Base-by-base conservation (phyloP, 2,329 filamentous ascomycete genomes). In the Colletotrichum horii region DNA sequence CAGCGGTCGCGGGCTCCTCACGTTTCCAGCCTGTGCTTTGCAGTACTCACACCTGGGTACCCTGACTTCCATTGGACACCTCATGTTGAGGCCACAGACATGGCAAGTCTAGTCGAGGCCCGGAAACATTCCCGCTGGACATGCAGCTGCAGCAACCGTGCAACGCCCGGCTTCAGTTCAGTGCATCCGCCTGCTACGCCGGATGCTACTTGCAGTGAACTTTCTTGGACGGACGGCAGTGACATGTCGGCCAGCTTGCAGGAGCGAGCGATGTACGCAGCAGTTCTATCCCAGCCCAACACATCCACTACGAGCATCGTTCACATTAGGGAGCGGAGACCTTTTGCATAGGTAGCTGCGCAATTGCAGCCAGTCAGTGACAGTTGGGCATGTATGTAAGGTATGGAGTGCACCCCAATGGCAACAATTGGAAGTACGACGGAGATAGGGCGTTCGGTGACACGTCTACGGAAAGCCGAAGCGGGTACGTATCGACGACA, bases 401-500 rank as follows among this genome's bases (percentile, higher is more conserved):
- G 30, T 32, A 32, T 32, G 43, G 22, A 52, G 43, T 52, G 43
- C 43, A n/a, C 43, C 43, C 24, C 28, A 34, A 61, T 61, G 58
- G 52, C 24, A 56, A 19, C 26, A 58, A 11, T 58, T 26, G 28
- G 28, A 32, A 58, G 55, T 61, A 61, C 58, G 69, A 67, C 69
- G 61, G 73, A 73, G 73, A 73, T 73, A 60, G 72, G 43, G 64
- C 62, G 32, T 75, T 75, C 69, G 34, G 62, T 75, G 73, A 56
- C 73, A 75, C 73, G 73, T 75, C 64, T 67, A 61, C 64, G 56
- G 70, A 75, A 75, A 68, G 43, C 73, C 70, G 73, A 75, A 43
- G 56, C 38, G 26, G 58, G 66, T 74, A 74, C 71, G 71, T 74
- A 74, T 43, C 56, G 26, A 15, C 43, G 43, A 52, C 9, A 52